A percentile compares a stretch with the other conserved stretches of the same genome.
Conservation (phyloP, 495 filamentous ascomycete species). For the Aspergillus biplanus region DNA sequence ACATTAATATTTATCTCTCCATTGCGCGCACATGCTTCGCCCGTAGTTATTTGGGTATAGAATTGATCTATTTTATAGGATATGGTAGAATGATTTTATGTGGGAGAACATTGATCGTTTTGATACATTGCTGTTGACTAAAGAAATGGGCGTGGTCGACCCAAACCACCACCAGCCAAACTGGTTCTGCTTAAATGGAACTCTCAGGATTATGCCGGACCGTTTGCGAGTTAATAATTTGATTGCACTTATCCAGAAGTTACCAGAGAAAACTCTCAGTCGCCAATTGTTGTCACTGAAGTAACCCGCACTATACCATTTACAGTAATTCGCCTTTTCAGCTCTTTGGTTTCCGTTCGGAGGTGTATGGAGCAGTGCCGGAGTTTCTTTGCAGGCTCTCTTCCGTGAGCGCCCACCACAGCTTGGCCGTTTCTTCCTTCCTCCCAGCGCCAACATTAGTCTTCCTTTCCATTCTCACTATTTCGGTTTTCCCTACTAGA, state of each 20-base stretch:
- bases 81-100: slow-evolving; percentile 4
- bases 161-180: too few relatives aligned
- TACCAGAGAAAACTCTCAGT: too few relatives aligned
- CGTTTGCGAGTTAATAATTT: too few relatives aligned
- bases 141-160: too few relatives aligned
- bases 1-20: too few relatives aligned
- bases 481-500: neutral
- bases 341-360: neutral
- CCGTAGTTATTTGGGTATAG: neutral
- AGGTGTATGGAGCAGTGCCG: slow-evolving; percentile 19
- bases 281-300: neutral
- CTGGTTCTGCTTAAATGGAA: too few relatives aligned
- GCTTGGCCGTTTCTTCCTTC: slow-evolving; percentile 1
- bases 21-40: too few relatives aligned
- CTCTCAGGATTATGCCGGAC: too few relatives aligned
- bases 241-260: too few relatives aligned
- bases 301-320: slow-evolving; percentile 4
- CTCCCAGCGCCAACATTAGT: slow-evolving; percentile 2
- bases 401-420: slow-evolving; percentile 8
- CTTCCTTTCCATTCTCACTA: neutral
- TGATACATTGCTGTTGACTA: too few relatives aligned
- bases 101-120: neutral
- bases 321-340: slow-evolving; percentile 16
- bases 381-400: slow-evolving; percentile 18
- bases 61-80: neutral